phyloP scores from a whole-genome alignment of 352 stramenopile species.

The Pythium aquatile region DNA sequence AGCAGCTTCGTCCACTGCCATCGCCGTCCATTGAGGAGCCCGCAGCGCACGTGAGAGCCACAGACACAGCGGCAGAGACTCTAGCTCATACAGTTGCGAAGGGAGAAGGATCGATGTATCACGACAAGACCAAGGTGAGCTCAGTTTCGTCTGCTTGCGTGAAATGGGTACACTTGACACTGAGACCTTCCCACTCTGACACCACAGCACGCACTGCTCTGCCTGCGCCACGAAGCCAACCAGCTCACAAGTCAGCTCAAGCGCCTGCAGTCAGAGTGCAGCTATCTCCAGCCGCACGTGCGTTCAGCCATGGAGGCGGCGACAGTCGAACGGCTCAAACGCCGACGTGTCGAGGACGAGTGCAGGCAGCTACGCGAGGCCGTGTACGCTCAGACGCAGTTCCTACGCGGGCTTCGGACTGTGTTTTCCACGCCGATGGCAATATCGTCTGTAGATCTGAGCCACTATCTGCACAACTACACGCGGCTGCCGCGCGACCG shows the following conservation, averaged over 20 bases:
- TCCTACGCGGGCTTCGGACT: slow-evolving; percentile 1
- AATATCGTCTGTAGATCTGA: not conserved
- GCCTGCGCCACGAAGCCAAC: not conserved
- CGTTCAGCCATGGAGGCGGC: not conserved
- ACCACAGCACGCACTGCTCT: not conserved
- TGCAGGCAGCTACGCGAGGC: slow-evolving; percentile 7
- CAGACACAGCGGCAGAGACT: not conserved
- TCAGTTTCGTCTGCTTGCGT: not conserved
- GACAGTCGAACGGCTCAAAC: slow-evolving; percentile 11
- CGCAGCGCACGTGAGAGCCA: not conserved
- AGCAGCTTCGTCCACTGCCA: not conserved
- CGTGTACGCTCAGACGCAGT: slow-evolving; percentile 3
- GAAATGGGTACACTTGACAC: too few relatives aligned
- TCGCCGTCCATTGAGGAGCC: not conserved
- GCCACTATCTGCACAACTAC: slow-evolving; percentile 10
- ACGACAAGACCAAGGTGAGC: not conserved
- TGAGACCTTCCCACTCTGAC: too few relatives aligned
- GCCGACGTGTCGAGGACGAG: slow-evolving; percentile 10
- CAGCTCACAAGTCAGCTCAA: slow-evolving; percentile 2
- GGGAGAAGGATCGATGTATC: not conserved
- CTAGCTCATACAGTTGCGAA: not conserved
- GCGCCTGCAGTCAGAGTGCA: not conserved
- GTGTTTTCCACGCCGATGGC: slow-evolving; percentile 2
- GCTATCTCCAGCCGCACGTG: not conserved
- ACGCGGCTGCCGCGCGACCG: slow-evolving; percentile 11